Conservation (phyloP, 2,329 filamentous ascomycete genomes). For the Sarocladiaceae sp. region DNA sequence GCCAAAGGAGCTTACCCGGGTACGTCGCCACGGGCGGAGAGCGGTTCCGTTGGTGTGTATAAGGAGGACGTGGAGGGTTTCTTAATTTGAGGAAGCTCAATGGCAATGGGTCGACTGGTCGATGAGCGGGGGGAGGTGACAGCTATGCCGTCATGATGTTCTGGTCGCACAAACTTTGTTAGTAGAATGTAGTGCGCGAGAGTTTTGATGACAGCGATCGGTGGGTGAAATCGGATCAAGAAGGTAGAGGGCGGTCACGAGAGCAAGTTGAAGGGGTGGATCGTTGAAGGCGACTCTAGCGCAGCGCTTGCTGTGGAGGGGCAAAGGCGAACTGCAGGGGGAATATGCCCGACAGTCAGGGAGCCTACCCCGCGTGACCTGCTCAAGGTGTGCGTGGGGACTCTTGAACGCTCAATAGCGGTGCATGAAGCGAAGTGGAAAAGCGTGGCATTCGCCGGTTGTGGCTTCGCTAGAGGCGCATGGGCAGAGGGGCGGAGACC, state of each 20-base stretch:
- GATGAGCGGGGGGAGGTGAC: slow-evolving; percentile 5
- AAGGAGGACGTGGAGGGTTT: slow-evolving; percentile 11
- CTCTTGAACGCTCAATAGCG: slow-evolving; percentile 1
- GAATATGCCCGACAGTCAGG: not conserved
- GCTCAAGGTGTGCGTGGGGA: slow-evolving; percentile 1
- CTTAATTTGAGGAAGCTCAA: slow-evolving; percentile 35
- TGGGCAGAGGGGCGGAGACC: not conserved
- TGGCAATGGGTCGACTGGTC: slow-evolving; percentile 45
- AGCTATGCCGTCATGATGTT: slow-evolving; percentile 4
- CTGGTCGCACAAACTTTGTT: not conserved
- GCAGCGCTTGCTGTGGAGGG: slow-evolving; percentile 3
- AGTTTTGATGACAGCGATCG: not conserved
- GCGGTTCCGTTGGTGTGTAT: slow-evolving; percentile 39
- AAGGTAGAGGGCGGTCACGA: not conserved
- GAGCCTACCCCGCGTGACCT: slow-evolving; percentile 7
- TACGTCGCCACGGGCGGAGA: slow-evolving; percentile 53
- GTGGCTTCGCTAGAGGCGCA: slow-evolving; percentile 6
- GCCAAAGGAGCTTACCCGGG: slow-evolving; percentile 43
- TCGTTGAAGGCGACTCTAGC: slow-evolving; percentile 4
- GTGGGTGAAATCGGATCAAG: not conserved
- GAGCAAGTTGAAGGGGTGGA: slow-evolving; percentile 4
- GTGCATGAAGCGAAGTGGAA: not conserved
- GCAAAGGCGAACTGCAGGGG: not conserved
- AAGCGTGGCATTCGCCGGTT: slow-evolving; percentile 1
- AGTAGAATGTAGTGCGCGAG: not conserved